Evolutionary conservation across 2,329 filamentous ascomycete genomes (phyloP).

Genomic region (Microdochium bolleyi): DNA sequence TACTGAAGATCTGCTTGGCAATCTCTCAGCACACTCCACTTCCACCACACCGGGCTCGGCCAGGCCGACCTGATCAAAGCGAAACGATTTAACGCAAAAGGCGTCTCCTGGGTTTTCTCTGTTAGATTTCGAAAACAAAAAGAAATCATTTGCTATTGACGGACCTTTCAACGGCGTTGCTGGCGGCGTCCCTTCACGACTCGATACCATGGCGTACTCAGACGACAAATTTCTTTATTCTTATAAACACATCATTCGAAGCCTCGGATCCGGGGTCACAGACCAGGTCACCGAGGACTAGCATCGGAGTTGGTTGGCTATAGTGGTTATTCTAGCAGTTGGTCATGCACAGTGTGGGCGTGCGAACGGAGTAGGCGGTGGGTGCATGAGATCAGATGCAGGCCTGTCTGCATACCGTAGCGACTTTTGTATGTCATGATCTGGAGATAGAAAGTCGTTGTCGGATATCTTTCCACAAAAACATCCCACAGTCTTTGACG

Average conservation of each 20-base stretch:
- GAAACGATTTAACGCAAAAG: conserved; percentile 10
- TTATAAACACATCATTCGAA: not conserved
- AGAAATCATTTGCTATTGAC: conserved; percentile 10
- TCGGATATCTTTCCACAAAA: too few relatives aligned
- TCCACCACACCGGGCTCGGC: not conserved
- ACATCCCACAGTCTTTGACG: too few relatives aligned
- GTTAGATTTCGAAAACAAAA: conserved; percentile 11
- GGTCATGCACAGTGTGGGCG: not conserved
- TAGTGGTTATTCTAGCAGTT: not conserved
- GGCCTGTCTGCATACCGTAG: too few relatives aligned
- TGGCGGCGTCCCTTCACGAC: conserved; percentile 8
- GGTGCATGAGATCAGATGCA: not conserved
- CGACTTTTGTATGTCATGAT: too few relatives aligned
- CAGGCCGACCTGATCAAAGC: not conserved
- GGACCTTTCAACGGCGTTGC: conserved; percentile 13
- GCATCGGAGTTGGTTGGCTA: not conserved
- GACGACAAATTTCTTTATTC: not conserved
- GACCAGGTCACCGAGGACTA: not conserved
- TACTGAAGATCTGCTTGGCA: not conserved
- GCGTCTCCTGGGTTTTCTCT: conserved; percentile 12
- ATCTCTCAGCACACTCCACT: not conserved
- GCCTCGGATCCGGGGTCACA: not conserved
- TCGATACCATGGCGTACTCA: not conserved
- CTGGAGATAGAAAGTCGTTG: too few relatives aligned
- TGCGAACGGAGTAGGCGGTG: not conserved